Base-by-base conservation (phyloP, 2,329 filamentous ascomycete genomes). In the Clarireedia paspali region DNA sequence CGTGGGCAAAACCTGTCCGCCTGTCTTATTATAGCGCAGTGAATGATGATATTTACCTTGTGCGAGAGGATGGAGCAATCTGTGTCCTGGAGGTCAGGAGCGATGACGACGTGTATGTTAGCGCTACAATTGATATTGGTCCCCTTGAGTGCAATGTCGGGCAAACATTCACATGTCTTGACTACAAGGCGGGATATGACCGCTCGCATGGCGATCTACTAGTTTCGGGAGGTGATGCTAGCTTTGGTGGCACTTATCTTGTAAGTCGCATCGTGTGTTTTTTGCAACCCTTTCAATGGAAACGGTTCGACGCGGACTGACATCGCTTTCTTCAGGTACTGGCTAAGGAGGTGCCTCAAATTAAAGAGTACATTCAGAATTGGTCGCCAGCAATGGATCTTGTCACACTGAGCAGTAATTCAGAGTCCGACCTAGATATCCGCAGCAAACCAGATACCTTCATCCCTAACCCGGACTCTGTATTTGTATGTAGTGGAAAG, bases 31-130 rank as follows among this genome's bases (percentile, higher is more conserved):
- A 85, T 62, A 80, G 80, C 52, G 74, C 79, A 53, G 77, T 75
- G 17, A 83, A 84, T 38, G 94, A 97, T 66, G 83, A 86, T 58
- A 83, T 97, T 49, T 96, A 94, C 66, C 74, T 99, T 15, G 88
- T 87, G 10, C 83, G 91, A 54, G 92, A 97, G 71, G 92, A 97
- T 67, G 94, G 94, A 3, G 75, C 85, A 49, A 78, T 96, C 9
- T 80, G 85, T 53, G 88, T 87, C 61, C 71, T 92, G 4, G 84
- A 90, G 62, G 82, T 89, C 57, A 80, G 81, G 45, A 77, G 77
- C 34, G 69, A 74, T 49, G 70, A 71, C 42, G 75, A 74, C 60
- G 79, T 77, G 47, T 74, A 81, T 62, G 69, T 85, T 53, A 75
- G 78, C 51, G 75, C 77, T 42, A 75, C 78, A 9, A 77, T 79